A percentile compares a stretch with the other conserved stretches of the same genome.
Evolutionary conservation across 495 filamentous ascomycete species (phyloP).

Genomic region (Podospora fimiseda): DNA sequence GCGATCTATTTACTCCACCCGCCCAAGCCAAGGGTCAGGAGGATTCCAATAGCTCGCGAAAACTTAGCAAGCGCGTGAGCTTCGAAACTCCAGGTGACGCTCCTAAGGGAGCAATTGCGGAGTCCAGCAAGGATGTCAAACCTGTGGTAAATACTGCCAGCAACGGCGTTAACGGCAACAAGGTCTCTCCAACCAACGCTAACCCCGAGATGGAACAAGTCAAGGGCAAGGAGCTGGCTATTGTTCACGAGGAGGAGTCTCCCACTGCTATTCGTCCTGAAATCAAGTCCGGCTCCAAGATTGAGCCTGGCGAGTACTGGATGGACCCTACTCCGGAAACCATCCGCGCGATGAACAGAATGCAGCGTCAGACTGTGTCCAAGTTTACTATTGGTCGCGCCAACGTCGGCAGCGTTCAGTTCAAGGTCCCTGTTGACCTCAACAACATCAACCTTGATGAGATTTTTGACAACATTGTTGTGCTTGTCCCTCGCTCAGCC

Average conservation of each 20-base stretch:
- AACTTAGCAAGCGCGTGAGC: slow-evolving; percentile 78
- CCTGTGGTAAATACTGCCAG: slow-evolving; percentile 35
- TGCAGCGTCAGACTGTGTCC: slow-evolving; percentile 62
- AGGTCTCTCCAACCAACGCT: slow-evolving; percentile 33
- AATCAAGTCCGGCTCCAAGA: slow-evolving; percentile 37
- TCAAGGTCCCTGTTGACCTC: slow-evolving; percentile 76
- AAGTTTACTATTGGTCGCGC: slow-evolving; percentile 77
- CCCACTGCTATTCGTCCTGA: slow-evolving; percentile 25
- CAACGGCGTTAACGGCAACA: slow-evolving; percentile 47
- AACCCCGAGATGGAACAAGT: slow-evolving; percentile 67
- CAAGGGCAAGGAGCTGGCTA: slow-evolving; percentile 67
- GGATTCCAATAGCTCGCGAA: slow-evolving; percentile 46
- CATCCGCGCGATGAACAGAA: slow-evolving; percentile 63
- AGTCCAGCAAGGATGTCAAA: slow-evolving; percentile 59
- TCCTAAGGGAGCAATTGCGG: slow-evolving; percentile 26
- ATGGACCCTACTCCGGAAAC: slow-evolving; percentile 69
- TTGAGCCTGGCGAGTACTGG: slow-evolving; percentile 71
- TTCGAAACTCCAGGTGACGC: slow-evolving; percentile 54
- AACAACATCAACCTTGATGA: slow-evolving; percentile 62
- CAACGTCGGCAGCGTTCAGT: slow-evolving; percentile 69
- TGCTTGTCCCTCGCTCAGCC: slow-evolving; percentile 64
- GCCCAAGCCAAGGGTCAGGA: slow-evolving; percentile 35
- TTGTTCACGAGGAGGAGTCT: slow-evolving; percentile 66
- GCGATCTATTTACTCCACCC: slow-evolving; percentile 63
- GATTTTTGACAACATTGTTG: slow-evolving; percentile 65